Evolutionary conservation across 1,284 basidiomycete species (phyloP).

Genomic region (Cerrena zonata): DNA sequence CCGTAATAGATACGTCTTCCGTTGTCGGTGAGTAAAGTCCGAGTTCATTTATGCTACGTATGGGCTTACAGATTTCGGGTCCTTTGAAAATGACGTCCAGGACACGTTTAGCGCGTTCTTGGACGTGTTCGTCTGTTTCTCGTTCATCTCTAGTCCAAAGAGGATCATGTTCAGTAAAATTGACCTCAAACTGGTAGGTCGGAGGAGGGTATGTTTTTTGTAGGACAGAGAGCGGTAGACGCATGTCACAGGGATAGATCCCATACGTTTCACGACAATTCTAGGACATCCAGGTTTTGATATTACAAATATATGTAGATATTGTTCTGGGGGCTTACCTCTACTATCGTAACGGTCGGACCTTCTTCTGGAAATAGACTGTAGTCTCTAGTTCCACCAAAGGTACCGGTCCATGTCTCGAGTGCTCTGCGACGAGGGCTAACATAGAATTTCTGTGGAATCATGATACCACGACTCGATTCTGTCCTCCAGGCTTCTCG

Average conservation of each 20-base stretch:
- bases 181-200: conserved; percentile 55
- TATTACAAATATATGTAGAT: background rate
- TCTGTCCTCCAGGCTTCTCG: conserved; percentile 58
- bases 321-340: too few relatives aligned
- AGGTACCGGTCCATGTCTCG: conserved; percentile 63
- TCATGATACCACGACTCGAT: conserved; percentile 43
- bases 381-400: conserved; percentile 34
- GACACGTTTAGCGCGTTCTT: conserved; percentile 46
- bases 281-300: conserved; percentile 27
- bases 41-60: too few relatives aligned
- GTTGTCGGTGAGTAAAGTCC: background rate
- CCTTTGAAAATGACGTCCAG: conserved; percentile 60
- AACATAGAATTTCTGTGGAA: conserved; percentile 60
- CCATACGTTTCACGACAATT: conserved; percentile 65
- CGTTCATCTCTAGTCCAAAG: conserved; percentile 63
- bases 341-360: conserved; percentile 23
- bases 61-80: background rate
- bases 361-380: conserved; percentile 8
- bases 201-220: conserved; percentile 45
- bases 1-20: conserved; percentile 54
- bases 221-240: conserved; percentile 53
- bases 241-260: conserved; percentile 70
- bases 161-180: conserved; percentile 67
- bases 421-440: conserved; percentile 73
- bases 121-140: conserved; percentile 56